These are phyloP conservation scores for Fragaria ananassa DNA, from an alignment of 306 rosid species.

Conservation along the genomic window DNA sequence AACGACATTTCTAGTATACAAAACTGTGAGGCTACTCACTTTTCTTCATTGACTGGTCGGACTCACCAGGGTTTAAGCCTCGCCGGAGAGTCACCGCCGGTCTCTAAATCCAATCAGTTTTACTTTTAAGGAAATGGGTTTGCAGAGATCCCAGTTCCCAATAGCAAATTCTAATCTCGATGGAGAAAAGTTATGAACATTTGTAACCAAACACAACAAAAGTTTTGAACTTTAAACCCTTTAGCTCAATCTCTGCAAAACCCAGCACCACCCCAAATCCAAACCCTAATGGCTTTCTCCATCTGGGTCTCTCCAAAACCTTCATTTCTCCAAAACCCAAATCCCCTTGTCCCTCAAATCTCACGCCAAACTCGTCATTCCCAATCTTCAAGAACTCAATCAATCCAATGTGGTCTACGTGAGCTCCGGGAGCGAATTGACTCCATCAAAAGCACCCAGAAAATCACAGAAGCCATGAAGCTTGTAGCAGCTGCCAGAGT, in stretches of 20 bases:
- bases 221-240: background rate
- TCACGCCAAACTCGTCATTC: background rate
- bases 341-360: slow-evolving; percentile 10
- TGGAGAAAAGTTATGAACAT: background rate
- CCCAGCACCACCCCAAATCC: background rate
- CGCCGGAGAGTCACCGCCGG: slow-evolving; percentile 1
- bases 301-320: slow-evolving; percentile 31
- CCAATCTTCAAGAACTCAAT: background rate
- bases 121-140: background rate
- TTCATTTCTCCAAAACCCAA: slow-evolving; percentile 23
- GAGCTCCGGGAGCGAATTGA: slow-evolving; percentile 57
- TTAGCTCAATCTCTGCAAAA: slow-evolving; percentile 10
- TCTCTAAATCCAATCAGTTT: too few relatives aligned
- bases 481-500: slow-evolving; percentile 73
- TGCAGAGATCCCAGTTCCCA: background rate
- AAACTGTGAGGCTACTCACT: background rate
- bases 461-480: slow-evolving; percentile 78
- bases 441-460: slow-evolving; percentile 49
- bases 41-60: background rate
- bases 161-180: background rate
- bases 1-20: background rate
- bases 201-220: background rate
- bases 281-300: slow-evolving; percentile 25
- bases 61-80: background rate
- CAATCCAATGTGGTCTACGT: slow-evolving; percentile 45